phyloP scores from a whole-genome alignment of 2,329 filamentous ascomycete species.

The Neodidymelliopsis sp. region DNA sequence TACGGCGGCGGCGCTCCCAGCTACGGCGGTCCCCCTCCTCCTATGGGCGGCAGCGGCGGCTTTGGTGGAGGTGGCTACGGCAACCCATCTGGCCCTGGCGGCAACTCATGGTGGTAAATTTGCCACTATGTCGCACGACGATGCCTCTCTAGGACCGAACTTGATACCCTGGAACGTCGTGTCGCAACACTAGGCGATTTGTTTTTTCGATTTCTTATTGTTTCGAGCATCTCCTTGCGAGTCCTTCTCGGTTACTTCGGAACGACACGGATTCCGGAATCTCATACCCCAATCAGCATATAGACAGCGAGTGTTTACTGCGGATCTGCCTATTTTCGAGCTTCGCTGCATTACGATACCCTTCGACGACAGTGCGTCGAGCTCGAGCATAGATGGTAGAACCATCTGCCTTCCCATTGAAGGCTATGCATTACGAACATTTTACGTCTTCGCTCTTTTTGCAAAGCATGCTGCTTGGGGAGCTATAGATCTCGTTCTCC shows the following conservation, averaged over 20 bases:
- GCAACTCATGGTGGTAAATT: slow-evolving; percentile 73
- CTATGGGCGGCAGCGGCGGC: slow-evolving; percentile 48
- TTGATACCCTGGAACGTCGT: slow-evolving; percentile 35
- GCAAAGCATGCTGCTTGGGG: slow-evolving; percentile 52
- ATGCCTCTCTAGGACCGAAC: slow-evolving; percentile 38
- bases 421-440: slow-evolving; percentile 51
- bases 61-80: slow-evolving; percentile 67
- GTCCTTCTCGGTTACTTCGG: slow-evolving; percentile 44
- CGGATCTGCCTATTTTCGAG: slow-evolving; percentile 51
- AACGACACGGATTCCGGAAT: slow-evolving; percentile 52
- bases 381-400: slow-evolving; percentile 48
- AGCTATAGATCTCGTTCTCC: slow-evolving; percentile 52
- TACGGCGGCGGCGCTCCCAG: slow-evolving; percentile 55
- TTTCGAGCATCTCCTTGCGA: slow-evolving; percentile 41
- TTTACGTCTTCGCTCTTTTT: slow-evolving; percentile 48
- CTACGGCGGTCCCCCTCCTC: slow-evolving; percentile 70
- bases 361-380: slow-evolving; percentile 46
- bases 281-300: slow-evolving; percentile 59
- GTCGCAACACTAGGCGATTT: slow-evolving; percentile 25
- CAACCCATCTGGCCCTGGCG: slow-evolving; percentile 69
- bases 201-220: slow-evolving; percentile 35
- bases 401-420: slow-evolving; percentile 39
- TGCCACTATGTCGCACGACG: slow-evolving; percentile 27
- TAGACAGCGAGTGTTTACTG: slow-evolving; percentile 60
- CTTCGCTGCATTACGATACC: slow-evolving; percentile 50